Percentiles rank a stretch among this genome's conserved stretches.
These are phyloP conservation scores for Nemania serpens DNA, from an alignment of 2,329 filamentous ascomycete species.

Conservation along the genomic window DNA sequence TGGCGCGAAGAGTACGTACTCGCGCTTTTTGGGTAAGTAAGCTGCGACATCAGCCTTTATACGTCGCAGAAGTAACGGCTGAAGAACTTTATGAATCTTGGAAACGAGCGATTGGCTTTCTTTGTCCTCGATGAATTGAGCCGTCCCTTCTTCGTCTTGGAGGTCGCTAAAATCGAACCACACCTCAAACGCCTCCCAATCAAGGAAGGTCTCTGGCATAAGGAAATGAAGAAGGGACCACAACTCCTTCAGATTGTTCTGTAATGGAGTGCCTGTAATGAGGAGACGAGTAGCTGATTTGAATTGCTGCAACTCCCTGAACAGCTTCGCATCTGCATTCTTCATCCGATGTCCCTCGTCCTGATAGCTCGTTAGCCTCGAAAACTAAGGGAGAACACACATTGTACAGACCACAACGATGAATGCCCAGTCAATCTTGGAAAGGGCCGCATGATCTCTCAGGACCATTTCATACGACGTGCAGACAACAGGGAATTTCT, in stretches of 20 bases:
- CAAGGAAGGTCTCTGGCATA: slow-evolving; percentile 88
- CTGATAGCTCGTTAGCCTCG: slow-evolving; percentile 46
- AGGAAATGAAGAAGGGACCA: slow-evolving; percentile 96
- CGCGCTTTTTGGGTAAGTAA: slow-evolving; percentile 90
- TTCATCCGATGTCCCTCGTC: slow-evolving; percentile 98
- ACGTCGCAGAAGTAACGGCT: slow-evolving; percentile 84
- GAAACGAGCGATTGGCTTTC: slow-evolving; percentile 78
- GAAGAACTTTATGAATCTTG: slow-evolving; percentile 90
- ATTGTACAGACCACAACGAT: slow-evolving; percentile 78
- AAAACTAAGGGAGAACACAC: too few relatives aligned
- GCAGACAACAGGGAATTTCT: slow-evolving; percentile 86
- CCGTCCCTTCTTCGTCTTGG: slow-evolving; percentile 78
- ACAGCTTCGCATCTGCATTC: slow-evolving; percentile 91
- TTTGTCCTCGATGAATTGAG: slow-evolving; percentile 78
- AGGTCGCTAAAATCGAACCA: slow-evolving; percentile 98
- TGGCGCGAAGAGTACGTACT: slow-evolving; percentile 94
- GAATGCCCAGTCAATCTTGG: slow-evolving; percentile 91
- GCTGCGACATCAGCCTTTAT: slow-evolving; percentile 93
- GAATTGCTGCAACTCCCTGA: slow-evolving; percentile 86
- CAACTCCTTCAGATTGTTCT: slow-evolving; percentile 92
- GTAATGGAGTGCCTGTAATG: slow-evolving; percentile 92
- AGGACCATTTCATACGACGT: slow-evolving; percentile 97
- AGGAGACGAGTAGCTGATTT: slow-evolving; percentile 87
- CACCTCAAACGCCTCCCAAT: slow-evolving; percentile 88
- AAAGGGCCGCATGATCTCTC: slow-evolving; percentile 80